These are phyloP conservation scores for Aspergillus glaucus DNA, from an alignment of 2,329 filamentous ascomycete species.

Conservation along the genomic window DNA sequence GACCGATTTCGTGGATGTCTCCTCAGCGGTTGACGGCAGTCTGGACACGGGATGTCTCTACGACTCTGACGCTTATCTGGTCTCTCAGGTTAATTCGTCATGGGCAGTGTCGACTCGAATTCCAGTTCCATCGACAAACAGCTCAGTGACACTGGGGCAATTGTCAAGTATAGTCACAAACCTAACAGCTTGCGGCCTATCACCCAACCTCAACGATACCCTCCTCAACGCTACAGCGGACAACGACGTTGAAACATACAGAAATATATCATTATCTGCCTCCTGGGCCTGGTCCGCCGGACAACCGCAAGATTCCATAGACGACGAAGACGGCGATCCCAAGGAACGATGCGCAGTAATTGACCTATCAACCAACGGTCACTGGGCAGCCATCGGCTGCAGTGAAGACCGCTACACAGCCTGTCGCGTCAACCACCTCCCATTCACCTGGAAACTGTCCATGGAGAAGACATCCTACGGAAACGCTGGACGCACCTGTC, in stretches of 20 bases:
- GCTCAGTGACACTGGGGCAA: slow-evolving; percentile 20
- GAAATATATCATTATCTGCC: slow-evolving; percentile 44
- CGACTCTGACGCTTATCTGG: slow-evolving; percentile 30
- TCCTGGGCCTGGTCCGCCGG: slow-evolving; percentile 57
- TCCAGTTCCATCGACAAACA: slow-evolving; percentile 20
- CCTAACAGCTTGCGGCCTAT: slow-evolving; percentile 54
- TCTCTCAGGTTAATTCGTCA: slow-evolving; percentile 47
- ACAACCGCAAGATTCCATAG: slow-evolving; percentile 48
- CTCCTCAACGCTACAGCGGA: slow-evolving; percentile 49
- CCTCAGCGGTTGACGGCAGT: slow-evolving; percentile 31
- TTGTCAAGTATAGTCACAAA: slow-evolving; percentile 32
- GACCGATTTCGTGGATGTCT: slow-evolving; percentile 28
- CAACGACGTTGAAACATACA: slow-evolving; percentile 41
- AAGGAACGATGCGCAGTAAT: slow-evolving; percentile 53
- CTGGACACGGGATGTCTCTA: slow-evolving; percentile 52
- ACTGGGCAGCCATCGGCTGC: slow-evolving; percentile 56
- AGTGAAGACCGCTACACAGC: slow-evolving; percentile 45
- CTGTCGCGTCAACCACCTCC: slow-evolving; percentile 49
- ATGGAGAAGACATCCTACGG: slow-evolving; percentile 37
- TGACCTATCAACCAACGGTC: slow-evolving; percentile 43
- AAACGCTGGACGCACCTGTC: slow-evolving; percentile 44
- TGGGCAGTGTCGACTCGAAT: slow-evolving; percentile 41
- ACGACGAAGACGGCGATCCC: slow-evolving; percentile 17
- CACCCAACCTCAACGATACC: slow-evolving; percentile 53
- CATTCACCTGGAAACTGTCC: slow-evolving; percentile 55